Base-by-base conservation (phyloP, 2,329 filamentous ascomycete genomes). In the Colletotrichum aenigma region DNA sequence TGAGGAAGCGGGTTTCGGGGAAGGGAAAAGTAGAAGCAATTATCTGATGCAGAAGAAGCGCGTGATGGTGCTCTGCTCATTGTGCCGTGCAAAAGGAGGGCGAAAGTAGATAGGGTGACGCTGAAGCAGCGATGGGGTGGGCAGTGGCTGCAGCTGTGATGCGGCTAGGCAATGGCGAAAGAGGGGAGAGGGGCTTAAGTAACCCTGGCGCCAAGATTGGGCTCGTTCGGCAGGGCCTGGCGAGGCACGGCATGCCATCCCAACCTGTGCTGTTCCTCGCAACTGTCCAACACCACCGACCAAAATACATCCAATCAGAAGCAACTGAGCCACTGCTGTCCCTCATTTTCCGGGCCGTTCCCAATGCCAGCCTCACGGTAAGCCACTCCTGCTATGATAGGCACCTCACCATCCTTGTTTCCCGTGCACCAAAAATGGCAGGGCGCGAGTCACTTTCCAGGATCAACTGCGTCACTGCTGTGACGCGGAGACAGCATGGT, bases 181-280 rank as follows among this genome's bases (percentile, higher is more conserved):
- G 74, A 76, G 71, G 71, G 74, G 71, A 56, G 66, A 71, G 65
- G 75, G 71, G 66, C 71, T 75, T 76, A 71, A 71, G 72, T 76
- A 76, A 72, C 72, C 72, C 72, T 18, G 71, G 66, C 55, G 71
- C 66, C 66, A 28, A 69, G 70, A 36, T 72, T 72, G 66, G 70
- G 55, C 65, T 61, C 36, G 32, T 73, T 62, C 55, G 30, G 48
- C 55, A 58, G 43, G 66, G 66, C 36, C 61, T 48, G 61, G 61
- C 61, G 32, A 62, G 32, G 28, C 24, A 32, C 16, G 15, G 34
- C 36, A 21, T 48, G 36, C 24, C 62, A 52, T 66, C 36, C 34
- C 62, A 66, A 65, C 61, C 32, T 32, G 18, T 28, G 21, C 26
- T 18, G 24, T 62, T 21, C 60, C 30, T 21, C 18, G 60, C 30